phyloP scores from a whole-genome alignment of 495 filamentous ascomycete species.

The Ascobolus immersus region DNA sequence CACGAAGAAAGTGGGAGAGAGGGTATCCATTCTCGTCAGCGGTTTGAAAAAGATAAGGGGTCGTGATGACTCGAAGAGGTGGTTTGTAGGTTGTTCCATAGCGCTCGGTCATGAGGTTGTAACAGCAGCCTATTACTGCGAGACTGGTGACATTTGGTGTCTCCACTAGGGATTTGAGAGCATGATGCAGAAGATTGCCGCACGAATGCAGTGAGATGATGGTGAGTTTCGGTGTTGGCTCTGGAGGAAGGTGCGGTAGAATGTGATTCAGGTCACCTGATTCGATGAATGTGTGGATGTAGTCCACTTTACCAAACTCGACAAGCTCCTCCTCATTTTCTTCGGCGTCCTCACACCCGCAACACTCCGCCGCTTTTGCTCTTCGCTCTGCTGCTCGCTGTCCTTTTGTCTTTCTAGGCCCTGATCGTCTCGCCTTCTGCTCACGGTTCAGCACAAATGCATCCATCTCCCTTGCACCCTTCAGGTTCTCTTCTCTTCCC shows the following conservation, averaged over 20 bases:
- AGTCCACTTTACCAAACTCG: conserved; percentile 46
- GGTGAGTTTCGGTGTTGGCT: conserved; percentile 32
- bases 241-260: conserved; percentile 9
- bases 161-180: conserved; percentile 54
- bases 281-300: conserved; percentile 33
- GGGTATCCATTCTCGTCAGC: conserved; percentile 26
- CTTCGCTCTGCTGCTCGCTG: conserved; percentile 7
- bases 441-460: conserved; percentile 42
- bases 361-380: no score
- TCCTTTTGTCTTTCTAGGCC: conserved; percentile 30
- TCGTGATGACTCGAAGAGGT: conserved; percentile 31
- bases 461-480: conserved; percentile 61
- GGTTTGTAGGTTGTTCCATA: conserved; percentile 67
- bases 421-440: no score
- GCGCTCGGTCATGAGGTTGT: conserved; percentile 82
- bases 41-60: conserved; percentile 23
- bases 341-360: conserved; percentile 18
- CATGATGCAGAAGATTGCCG: conserved; percentile 89
- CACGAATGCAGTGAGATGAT: conserved; percentile 90
- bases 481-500: conserved; percentile 59
- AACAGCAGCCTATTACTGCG: conserved; percentile 91
- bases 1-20: conserved; percentile 52
- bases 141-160: conserved; percentile 68
- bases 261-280: conserved; percentile 26
- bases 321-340: conserved; percentile 22